phyloP scores from a whole-genome alignment of 768 basidiomycete genomes.

The Termitomyces eurrhizus region DNA sequence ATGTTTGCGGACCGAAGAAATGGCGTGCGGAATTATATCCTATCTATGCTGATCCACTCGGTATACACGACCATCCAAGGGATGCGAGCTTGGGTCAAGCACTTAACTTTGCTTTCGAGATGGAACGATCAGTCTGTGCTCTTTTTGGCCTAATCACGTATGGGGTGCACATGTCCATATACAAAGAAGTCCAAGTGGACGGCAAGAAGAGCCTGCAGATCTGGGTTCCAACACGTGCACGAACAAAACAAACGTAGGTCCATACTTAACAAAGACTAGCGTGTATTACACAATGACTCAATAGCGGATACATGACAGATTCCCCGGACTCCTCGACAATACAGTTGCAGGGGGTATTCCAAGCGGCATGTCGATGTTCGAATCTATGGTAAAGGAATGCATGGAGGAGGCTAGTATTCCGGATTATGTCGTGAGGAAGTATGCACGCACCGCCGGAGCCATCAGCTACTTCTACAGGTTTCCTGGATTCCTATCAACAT shows the following conservation, averaged over 20 bases:
- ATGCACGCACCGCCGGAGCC: constrained; percentile 60
- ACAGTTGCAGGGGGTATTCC: constrained; percentile 91
- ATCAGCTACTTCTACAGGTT: constrained; percentile 82
- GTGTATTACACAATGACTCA: background rate
- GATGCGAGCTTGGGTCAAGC: constrained; percentile 26
- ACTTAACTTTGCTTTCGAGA: constrained; percentile 74
- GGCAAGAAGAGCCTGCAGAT: constrained; percentile 46
- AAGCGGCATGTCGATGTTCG: constrained; percentile 66
- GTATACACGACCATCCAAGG: constrained; percentile 44
- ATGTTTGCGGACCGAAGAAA: constrained; percentile 67
- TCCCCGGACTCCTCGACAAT: constrained; percentile 83
- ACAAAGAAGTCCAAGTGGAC: constrained; percentile 36
- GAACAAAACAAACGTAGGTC: constrained; percentile 85
- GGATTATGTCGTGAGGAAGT: constrained; percentile 55
- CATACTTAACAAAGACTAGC: background rate
- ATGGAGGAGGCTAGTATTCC: constrained; percentile 89
- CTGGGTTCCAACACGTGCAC: constrained; percentile 86
- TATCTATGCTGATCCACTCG: constrained; percentile 69
- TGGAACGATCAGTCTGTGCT: constrained; percentile 87
- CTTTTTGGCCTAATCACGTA: constrained; percentile 90
- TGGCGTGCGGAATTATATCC: constrained; percentile 89
- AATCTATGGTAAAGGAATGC: constrained; percentile 84
- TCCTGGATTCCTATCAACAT: background rate
- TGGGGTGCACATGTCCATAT: constrained; percentile 88
- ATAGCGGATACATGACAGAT: background rate